Percentiles rank a stretch among this genome's conserved stretches.
These are phyloP conservation scores for Fremontodendron californicum DNA, from an alignment of 345 rosid species.

Conservation along the genomic window DNA sequence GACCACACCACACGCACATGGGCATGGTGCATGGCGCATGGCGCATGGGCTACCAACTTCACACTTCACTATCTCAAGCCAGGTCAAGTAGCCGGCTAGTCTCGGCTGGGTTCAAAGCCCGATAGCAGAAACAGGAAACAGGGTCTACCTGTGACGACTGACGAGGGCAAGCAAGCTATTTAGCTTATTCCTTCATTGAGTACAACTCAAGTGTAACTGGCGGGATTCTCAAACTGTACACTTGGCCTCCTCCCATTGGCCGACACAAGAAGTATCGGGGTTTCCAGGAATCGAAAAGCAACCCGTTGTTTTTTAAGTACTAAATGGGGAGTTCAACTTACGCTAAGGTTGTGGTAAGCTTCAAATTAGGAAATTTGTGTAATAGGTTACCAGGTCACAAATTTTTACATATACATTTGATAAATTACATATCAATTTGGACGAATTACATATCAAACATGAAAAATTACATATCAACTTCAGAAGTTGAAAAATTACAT, in stretches of 20 bases:
- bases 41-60: neutral
- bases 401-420: too few species aligned
- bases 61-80: neutral
- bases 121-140: neutral
- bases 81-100: neutral
- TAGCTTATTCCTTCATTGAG: slow-evolving; percentile 2
- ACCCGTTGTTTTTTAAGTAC: neutral
- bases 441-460: too few species aligned
- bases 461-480: too few species aligned
- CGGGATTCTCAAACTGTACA: neutral
- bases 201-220: neutral
- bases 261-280: neutral
- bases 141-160: too few species aligned
- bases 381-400: too few species aligned
- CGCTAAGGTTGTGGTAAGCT: too few species aligned
- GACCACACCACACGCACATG: too few species aligned
- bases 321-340: neutral
- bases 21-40: too few species aligned
- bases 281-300: neutral
- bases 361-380: too few species aligned
- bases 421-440: too few species aligned
- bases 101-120: neutral
- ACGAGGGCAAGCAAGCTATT: neutral
- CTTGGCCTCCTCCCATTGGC: neutral
- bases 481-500: too few species aligned